phyloP scores from a whole-genome alignment of 306 rosid genomes.

The Trifolium dubium region DNA sequence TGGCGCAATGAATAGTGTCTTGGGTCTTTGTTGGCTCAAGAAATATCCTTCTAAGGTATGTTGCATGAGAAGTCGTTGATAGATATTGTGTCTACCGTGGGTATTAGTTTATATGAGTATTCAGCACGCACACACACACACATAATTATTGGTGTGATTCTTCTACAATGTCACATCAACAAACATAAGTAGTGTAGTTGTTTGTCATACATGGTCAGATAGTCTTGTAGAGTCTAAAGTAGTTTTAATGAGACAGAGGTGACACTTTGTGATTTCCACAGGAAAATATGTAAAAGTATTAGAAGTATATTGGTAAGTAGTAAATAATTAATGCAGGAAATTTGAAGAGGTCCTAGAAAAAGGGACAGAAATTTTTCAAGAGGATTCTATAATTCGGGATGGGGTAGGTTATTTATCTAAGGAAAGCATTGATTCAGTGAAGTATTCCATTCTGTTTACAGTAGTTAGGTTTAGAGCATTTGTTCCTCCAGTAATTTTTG shows the following conservation, averaged over 20 bases:
- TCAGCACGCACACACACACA: conserved; percentile 2
- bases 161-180: conserved; percentile 22
- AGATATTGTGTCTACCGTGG: conserved; percentile 19
- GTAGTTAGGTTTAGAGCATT: conserved; percentile 40
- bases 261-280: conserved; percentile 27
- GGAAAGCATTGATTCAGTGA: conserved; percentile 9
- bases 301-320: neutral
- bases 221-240: conserved; percentile 31
- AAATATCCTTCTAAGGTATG: conserved; percentile 82
- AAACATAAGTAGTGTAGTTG: conserved; percentile 10
- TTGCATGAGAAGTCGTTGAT: conserved; percentile 27
- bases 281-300: neutral
- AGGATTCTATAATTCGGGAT: neutral
- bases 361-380: neutral
- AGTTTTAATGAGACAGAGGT: conserved; percentile 11
- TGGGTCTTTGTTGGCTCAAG: conserved; percentile 92
- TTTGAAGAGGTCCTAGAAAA: neutral
- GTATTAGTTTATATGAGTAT: conserved; percentile 12
- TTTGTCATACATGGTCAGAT: conserved; percentile 22
- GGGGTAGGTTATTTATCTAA: conserved; percentile 15
- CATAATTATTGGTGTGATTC: conserved; percentile 21
- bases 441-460: conserved; percentile 31
- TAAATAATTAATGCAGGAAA: neutral
- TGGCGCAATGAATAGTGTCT: conserved; percentile 84
- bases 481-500: conserved; percentile 30